Base-by-base conservation (phyloP, 495 filamentous ascomycete genomes). In the Gamarada debralockiae region DNA sequence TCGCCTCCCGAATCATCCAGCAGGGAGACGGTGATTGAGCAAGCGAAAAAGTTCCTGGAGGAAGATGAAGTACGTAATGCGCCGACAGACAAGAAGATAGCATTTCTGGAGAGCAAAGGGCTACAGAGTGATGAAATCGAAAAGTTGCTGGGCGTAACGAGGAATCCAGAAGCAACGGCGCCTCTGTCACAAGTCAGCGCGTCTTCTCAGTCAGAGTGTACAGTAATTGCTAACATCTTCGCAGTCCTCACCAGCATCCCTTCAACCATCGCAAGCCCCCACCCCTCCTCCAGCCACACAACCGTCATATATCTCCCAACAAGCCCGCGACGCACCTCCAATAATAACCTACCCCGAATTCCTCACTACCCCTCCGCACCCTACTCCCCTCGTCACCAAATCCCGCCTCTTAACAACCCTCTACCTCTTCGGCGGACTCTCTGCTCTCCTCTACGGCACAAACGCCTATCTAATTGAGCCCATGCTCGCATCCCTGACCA, bases 301-400 rank as follows among this genome's bases (percentile, higher is more conserved):
- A 42, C 25, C 45, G 20, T 24, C 21, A 20, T 13, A 17, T 14
- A n/a, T 39, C 41, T 24, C 53, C 17, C 58, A 70, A 43, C 58
- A 68, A 55, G 23, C 66, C 38, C 70, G 66, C 61, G 79, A 86
- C 55, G 71, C 82, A 18, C 79, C 90, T 20, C 95, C 92, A n/a
- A 91, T 98, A 58, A 86, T 97, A 62, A 98, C 93, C 21, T 97
- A 97, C 70, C 93, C 93, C 42, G 93, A 98, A 68, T 97, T 96
- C 70, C 83, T 97, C 58, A 74, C 75, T 18, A 88, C 86, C 25
- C 82, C 89, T 7, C 57, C 66, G 1, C 68, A 67, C 3, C 71
- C 76, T 13, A 70, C 77, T 10, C 91, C 93, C 0, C 72, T 97
- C 2, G 77, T 97, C 27, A 93, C 90, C 14, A 78, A 85, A 52